Conservation (phyloP, 768 basidiomycete genomes). For the Rhizopogon sp. region DNA sequence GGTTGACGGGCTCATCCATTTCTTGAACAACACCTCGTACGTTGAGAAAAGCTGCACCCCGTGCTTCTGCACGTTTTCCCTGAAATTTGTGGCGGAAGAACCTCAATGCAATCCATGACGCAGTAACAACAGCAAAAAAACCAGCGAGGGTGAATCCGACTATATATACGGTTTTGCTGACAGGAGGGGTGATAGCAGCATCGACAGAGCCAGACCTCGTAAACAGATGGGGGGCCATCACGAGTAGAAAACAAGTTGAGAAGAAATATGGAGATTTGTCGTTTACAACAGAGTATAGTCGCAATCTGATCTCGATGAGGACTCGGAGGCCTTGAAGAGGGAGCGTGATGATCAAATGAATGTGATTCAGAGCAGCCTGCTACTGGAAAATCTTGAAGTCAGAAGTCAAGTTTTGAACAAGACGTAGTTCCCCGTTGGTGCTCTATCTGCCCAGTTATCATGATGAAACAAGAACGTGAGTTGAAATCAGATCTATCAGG, state of each 20-base stretch:
- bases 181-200: conserved; percentile 1
- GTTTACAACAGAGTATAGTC: conserved; percentile 9
- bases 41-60: conserved; percentile 37
- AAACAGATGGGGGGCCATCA: conserved; percentile 16
- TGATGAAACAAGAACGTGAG: not conserved
- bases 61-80: conserved; percentile 30
- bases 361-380: not conserved
- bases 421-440: not conserved
- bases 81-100: conserved; percentile 35
- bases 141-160: conserved; percentile 47
- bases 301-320: not conserved
- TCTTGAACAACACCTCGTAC: conserved; percentile 4
- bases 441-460: not conserved
- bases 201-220: conserved; percentile 8
- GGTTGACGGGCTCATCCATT: conserved; percentile 3
- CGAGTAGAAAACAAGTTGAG: not conserved
- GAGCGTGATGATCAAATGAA: not conserved
- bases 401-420: not conserved
- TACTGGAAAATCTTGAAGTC: not conserved
- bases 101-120: conserved; percentile 39
- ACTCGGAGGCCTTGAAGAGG: not conserved
- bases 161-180: conserved; percentile 33
- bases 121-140: conserved; percentile 32
- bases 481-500: not conserved
- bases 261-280: not conserved